Evolutionary conservation across 1,139 yeast species (phyloP).

Genomic region (Scheffersomyces illinoinensis): DNA sequence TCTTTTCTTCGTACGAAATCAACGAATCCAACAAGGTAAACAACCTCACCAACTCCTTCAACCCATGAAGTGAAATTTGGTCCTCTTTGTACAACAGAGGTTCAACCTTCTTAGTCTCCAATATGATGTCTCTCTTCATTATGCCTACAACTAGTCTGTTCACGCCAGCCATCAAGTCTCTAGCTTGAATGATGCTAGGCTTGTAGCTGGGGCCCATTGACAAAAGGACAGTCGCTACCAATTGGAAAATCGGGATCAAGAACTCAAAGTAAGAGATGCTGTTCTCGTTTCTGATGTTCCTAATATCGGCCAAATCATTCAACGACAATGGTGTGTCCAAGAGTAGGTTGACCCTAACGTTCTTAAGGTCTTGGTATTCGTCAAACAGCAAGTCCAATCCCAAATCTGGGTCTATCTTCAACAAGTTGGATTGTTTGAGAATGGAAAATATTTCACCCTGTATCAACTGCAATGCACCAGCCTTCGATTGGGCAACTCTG

Average conservation of each 20-base stretch:
- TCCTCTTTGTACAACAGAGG: slow-evolving; percentile 19
- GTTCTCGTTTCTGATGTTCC: slow-evolving; percentile 12
- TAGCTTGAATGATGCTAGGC: slow-evolving; percentile 58
- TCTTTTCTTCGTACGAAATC: slow-evolving; percentile 23
- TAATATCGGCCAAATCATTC: slow-evolving; percentile 17
- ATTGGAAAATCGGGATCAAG: slow-evolving; percentile 75
- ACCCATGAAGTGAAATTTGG: slow-evolving; percentile 27
- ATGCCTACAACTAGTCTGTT: slow-evolving; percentile 63
- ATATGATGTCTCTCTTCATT: slow-evolving; percentile 63
- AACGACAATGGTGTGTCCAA: slow-evolving; percentile 53
- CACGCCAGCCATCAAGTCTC: slow-evolving; percentile 53
- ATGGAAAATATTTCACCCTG: slow-evolving; percentile 72
- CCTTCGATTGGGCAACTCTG: slow-evolving; percentile 72
- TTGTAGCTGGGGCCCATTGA: slow-evolving; percentile 81
- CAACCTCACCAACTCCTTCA: slow-evolving; percentile 54
- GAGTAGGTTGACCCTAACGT: slow-evolving; percentile 41
- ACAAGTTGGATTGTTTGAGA: slow-evolving; percentile 56
- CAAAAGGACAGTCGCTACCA: slow-evolving; percentile 64
- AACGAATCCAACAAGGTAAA: slow-evolving; percentile 60
- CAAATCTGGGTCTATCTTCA: slow-evolving; percentile 76
- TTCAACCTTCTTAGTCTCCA: slow-evolving; percentile 27
- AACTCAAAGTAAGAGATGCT: slow-evolving; percentile 64
- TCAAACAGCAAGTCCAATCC: slow-evolving; percentile 53
- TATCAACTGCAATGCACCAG: slow-evolving; percentile 74
- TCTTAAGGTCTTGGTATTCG: slow-evolving; percentile 14